Evolutionary conservation across 202 grass and related monocot species (phyloP), one percentile per base, ranked within the genome.

Genomic region (Setaria viridis): DNA sequence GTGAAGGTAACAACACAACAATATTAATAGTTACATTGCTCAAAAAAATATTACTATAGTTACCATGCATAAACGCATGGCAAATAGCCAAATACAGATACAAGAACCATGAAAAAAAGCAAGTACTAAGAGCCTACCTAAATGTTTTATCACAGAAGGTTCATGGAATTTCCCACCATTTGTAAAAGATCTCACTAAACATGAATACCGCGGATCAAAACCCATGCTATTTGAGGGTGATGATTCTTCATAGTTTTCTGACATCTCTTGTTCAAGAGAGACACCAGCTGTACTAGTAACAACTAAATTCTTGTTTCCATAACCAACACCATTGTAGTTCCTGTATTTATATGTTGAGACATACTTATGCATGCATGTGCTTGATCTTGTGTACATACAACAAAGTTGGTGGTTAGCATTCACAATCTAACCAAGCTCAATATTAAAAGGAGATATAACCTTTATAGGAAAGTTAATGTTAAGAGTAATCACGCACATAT

Each of bases 161-260:
- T 82, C 67, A 19, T 80, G 74, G 59, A 79, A 82, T 80, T 76
- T 25, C 41, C 71, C 81, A 54, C 80, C 83, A 87, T 60, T 84
- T 84, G 45, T 63, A 67, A 56, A 78, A 87, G 66, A 89, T 89
- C 91, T 84, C 19, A 67, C 68, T 80, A 85, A 92, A 84, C 67
- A 84, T 70, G 74, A 87, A 58, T 77, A 53, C 11, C 63, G 66
- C 74, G 63, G 78, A 39, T 69, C 70, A 70, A 74, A 60, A 60
- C 65, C 73, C 80, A 82, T 39, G 81, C 62, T 85, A 80, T 76
- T 82, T 86, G 88, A 83, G 90, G 70, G 25, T 84, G 59, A 88
- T 30, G 79, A 84, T 58, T 91, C 89, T 78, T 73, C 85, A 63
- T 32, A 62, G 53, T 79, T 62, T 84, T 71, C 71, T 74, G 80